A percentile compares a stretch with the other conserved stretches of the same genome.
Conservation (phyloP, 2,329 filamentous ascomycete genomes). For the Trichoderma cornu-damae region DNA sequence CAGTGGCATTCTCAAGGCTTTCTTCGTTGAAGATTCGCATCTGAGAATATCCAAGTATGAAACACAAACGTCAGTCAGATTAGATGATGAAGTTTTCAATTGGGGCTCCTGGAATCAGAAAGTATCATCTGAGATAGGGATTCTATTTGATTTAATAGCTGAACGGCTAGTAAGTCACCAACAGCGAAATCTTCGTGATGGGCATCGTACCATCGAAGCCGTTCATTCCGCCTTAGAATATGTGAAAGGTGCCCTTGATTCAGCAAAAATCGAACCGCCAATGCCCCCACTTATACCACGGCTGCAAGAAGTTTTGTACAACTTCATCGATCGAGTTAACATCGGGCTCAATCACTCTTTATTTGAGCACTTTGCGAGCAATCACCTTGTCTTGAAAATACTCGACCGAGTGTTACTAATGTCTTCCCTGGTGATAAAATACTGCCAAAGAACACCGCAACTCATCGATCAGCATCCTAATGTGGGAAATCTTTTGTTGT, state of each 20-base stretch:
- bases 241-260: constrained; percentile 39
- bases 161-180: constrained; percentile 39
- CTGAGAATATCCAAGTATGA: constrained; percentile 29
- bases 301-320: constrained; percentile 38
- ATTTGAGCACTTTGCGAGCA: background rate
- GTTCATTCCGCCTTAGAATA: constrained; percentile 47
- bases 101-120: constrained; percentile 56
- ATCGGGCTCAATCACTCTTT: constrained; percentile 17
- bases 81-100: constrained; percentile 42
- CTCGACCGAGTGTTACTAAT: constrained; percentile 33
- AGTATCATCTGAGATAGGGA: constrained; percentile 56
- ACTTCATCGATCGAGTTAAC: constrained; percentile 36
- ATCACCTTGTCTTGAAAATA: constrained; percentile 23
- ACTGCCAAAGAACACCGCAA: constrained; percentile 38
- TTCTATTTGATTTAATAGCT: constrained; percentile 54
- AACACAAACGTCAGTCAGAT: constrained; percentile 41
- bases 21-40: constrained; percentile 27
- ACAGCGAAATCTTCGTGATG: background rate
- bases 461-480: constrained; percentile 36
- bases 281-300: constrained; percentile 39
- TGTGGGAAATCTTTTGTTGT: constrained; percentile 47
- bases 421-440: constrained; percentile 35
- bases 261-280: constrained; percentile 28
- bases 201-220: constrained; percentile 26
- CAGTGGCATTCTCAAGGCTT: constrained; percentile 45